Percentiles rank a stretch among this genome's conserved stretches.
Conservation (phyloP, 495 filamentous ascomycete species). For the Delitschia confertaspora region DNA sequence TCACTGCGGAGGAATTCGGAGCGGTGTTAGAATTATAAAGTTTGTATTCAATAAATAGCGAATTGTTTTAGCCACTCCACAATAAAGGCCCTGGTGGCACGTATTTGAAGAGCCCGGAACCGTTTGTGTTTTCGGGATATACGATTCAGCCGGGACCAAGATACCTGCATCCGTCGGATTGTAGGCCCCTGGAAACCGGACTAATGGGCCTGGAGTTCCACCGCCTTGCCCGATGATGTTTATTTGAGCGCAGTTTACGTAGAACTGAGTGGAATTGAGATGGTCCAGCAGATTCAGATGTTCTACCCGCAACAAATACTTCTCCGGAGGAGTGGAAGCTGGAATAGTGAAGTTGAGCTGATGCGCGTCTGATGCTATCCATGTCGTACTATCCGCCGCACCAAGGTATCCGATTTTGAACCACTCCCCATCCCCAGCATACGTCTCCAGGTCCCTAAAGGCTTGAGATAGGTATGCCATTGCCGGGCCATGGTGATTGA, state of each 20-base stretch:
- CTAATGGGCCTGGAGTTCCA: slow-evolving; percentile 35
- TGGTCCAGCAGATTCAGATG: slow-evolving; percentile 1
- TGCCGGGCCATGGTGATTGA: slow-evolving; percentile 6
- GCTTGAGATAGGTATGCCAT: slow-evolving; percentile 11
- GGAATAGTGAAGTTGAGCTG: slow-evolving; percentile 13
- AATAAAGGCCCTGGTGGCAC: slow-evolving; percentile 8
- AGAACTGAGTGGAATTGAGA: slow-evolving; percentile 2
- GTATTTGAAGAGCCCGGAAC: slow-evolving; percentile 6
- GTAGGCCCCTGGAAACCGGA: slow-evolving; percentile 22
- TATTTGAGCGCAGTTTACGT: slow-evolving; percentile 10
- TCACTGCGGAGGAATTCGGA: too few species aligned
- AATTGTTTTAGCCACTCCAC: slow-evolving; percentile 12
- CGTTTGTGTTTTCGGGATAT: slow-evolving; percentile 5
- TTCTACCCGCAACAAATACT: slow-evolving; percentile 13
- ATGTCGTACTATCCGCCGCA: neutral
- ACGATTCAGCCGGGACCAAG: neutral
- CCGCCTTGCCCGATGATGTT: slow-evolving; percentile 9
- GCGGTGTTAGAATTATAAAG: too few species aligned
- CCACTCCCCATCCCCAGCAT: slow-evolving; percentile 11
- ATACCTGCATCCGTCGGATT: slow-evolving; percentile 1
- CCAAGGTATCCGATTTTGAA: slow-evolving; percentile 8
- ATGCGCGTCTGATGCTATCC: neutral
- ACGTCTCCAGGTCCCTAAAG: slow-evolving; percentile 4
- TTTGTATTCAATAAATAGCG: too few species aligned
- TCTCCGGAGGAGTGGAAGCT: slow-evolving; percentile 9